Evolutionary conservation across 768 basidiomycete genomes (phyloP).

Genomic region (Amanita inopinata): DNA sequence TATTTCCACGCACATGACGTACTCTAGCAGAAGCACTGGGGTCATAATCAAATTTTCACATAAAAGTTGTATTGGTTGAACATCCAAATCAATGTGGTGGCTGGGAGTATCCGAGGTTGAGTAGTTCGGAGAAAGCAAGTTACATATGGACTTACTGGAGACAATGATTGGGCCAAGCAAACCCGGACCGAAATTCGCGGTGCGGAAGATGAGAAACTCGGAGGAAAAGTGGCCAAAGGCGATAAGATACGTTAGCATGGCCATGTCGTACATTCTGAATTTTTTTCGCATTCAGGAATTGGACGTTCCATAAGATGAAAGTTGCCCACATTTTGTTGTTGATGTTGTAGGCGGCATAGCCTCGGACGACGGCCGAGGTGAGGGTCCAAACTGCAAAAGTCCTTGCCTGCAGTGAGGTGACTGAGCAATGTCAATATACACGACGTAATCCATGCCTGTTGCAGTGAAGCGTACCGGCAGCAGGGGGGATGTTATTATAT

Average conservation of each 20-base stretch:
- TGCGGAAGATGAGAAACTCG: slow-evolving; percentile 76
- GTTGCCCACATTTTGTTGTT: slow-evolving; percentile 61
- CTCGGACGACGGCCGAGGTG: slow-evolving; percentile 71
- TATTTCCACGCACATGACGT: not conserved
- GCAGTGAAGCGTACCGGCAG: slow-evolving; percentile 23
- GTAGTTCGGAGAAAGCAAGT: too few relatives aligned
- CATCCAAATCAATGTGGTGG: slow-evolving; percentile 77
- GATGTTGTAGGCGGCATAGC: slow-evolving; percentile 87
- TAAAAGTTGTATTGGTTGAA: slow-evolving; percentile 74
- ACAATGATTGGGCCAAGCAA: slow-evolving; percentile 74
- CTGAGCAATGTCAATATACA: slow-evolving; percentile 28
- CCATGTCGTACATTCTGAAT: slow-evolving; percentile 82
- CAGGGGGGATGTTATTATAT: slow-evolving; percentile 44
- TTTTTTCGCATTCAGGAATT: not conserved
- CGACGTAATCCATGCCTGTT: not conserved
- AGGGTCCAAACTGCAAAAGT: slow-evolving; percentile 92
- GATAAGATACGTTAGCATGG: slow-evolving; percentile 79
- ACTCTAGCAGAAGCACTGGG: slow-evolving; percentile 12
- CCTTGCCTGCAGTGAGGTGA: slow-evolving; percentile 78
- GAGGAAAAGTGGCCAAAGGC: slow-evolving; percentile 86
- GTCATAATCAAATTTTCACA: slow-evolving; percentile 25
- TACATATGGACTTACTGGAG: slow-evolving; percentile 50
- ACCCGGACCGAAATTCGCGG: slow-evolving; percentile 50
- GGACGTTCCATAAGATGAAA: slow-evolving; percentile 1
- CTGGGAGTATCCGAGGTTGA: slow-evolving; percentile 27